These are phyloP conservation scores for Acacia crassicarpa DNA, from an alignment of 306 rosid genomes.

Conservation along the genomic window DNA sequence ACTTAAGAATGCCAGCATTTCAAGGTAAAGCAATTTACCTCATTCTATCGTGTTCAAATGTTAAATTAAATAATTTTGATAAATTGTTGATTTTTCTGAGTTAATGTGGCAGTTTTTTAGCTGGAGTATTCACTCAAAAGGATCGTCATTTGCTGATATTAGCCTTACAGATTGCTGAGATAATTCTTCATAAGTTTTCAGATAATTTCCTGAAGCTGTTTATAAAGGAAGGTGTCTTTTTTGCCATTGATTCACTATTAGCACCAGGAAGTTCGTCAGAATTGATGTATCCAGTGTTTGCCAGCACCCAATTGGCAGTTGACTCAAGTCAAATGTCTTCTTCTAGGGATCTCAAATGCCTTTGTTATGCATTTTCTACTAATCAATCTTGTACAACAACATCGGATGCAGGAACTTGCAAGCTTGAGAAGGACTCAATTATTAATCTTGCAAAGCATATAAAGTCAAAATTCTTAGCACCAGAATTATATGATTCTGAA, in stretches of 20 bases:
- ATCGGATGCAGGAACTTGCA: constrained; percentile 67
- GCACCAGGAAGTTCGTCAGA: constrained; percentile 65
- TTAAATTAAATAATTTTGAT: constrained; percentile 35
- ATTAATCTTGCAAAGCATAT: constrained; percentile 71
- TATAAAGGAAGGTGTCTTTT: constrained; percentile 91
- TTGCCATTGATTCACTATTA: constrained; percentile 78
- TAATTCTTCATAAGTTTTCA: constrained; percentile 75
- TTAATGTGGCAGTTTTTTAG: constrained; percentile 74
- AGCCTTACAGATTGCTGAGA: constrained; percentile 76
- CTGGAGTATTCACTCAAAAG: constrained; percentile 91
- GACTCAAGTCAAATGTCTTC: constrained; percentile 59
- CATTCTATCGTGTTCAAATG: constrained; percentile 14
- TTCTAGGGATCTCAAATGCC: constrained; percentile 62
- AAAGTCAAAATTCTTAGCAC: constrained; percentile 61
- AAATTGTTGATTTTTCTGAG: constrained; percentile 35
- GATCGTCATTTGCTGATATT: constrained; percentile 83
- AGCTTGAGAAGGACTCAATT: constrained; percentile 79
- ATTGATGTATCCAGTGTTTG: constrained; percentile 57
- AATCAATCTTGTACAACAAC: constrained; percentile 44
- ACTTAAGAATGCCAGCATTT: constrained; percentile 71
- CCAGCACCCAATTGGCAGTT: constrained; percentile 48
- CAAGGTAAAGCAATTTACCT: constrained; percentile 65
- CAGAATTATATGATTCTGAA: constrained; percentile 64
- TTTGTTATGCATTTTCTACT: constrained; percentile 78
- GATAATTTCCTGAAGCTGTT: constrained; percentile 68